Evolutionary conservation across 2,329 filamentous ascomycete species (phyloP), one percentile per base, ranked within the genome.

Genomic region (Teratosphaeria epicoccoides): DNA sequence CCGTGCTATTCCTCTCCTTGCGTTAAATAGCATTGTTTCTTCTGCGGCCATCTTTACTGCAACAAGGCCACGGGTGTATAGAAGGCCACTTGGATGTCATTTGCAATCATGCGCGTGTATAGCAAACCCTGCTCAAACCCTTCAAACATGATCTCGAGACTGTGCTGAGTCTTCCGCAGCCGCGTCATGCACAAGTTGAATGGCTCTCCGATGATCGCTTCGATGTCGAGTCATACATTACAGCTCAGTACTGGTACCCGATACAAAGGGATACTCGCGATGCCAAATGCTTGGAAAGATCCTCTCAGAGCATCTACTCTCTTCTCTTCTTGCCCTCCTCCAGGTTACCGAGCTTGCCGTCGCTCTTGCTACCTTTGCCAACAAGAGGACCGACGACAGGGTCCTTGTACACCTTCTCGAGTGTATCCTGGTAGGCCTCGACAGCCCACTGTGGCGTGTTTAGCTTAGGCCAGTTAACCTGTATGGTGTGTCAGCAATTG

Each of bases 321-420:
- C 95, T 94, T 68, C 93, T 87, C 80, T 96, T 98, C 79, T 98
- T 98, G 49, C 93, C 93, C 71, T 98, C 93, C 69, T 98, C 93
- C 50, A 94, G 81, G 61, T 85, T 93, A 26, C 88, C 79, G 61
- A 94, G 84, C 55, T 88, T 78, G 43, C 85, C 84, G 58, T 87
- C 87, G 71, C 88, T 95, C 56, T 88, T 79, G 2, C 89, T 88
- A 14, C 43, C 17, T 10, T 33, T 37, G 17, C 69, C 69, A 22
- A 94, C 78, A 55, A 95, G 79, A 12, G 80, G 73, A 2, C 93
- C 93, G 46, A 97, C 78, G 17, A 98, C 68, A 53, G 83, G 80
- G 65, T 95, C 88, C 65, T 93, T 89, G 58, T 84, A 78, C 11
- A 90, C 89, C 66, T 88, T 87, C 59, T 78, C 77, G 59, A 95